Base-by-base conservation (phyloP, 495 filamentous ascomycete species). In the Hyaloscypha finlandica region DNA sequence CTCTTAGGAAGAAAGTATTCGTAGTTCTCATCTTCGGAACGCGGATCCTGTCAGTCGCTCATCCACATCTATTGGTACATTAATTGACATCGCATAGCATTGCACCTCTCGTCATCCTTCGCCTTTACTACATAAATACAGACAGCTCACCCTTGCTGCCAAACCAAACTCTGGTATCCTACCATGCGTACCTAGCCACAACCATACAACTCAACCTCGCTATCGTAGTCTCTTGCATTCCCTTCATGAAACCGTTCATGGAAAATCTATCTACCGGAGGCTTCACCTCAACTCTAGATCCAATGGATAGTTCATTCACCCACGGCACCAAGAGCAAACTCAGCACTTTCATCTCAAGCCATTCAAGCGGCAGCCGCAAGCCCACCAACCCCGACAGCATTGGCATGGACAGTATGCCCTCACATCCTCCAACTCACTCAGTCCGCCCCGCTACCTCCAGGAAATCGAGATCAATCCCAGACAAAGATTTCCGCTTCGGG, bases 241-340 rank as follows among this genome's bases (percentile, higher is more conserved):
- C 68, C 6, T 60, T 48, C 59, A 60, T 70, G 22, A 67, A 64
- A 55, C 68, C 64, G 5, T 62, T 68, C 59, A 45, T 70, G 68
- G 37, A 63, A n/a, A 67, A 60, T 16, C 12, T 67, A 30, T 32
- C 42, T 30, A 33, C 65, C 19, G 64, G 64, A 8, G 29, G 39
- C n/a, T 32, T 66, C 11, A 39, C 64, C 29, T 51, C 37, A 11
- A 68, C 35, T 14, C 14, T 32, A 19, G 9, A 25, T 31, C 37
- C 60, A 20, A 58, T 58, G 66, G 66, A 33, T 25, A 51, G 33
- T 20, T 57, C 60, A 12, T 56, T 31, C 31, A 33, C 14, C 42
- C 39, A 22, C n/a, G 45, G n/a, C 20, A 11, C 16, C 16, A 29
- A 11, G 9, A 64, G 48, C 9, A 64, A 54, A 37, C 1, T 56